Percentiles rank a stretch among this genome's conserved stretches.
These are phyloP conservation scores for Rubia yunnanensis DNA, from an alignment of 257 asterid species.

Conservation along the genomic window DNA sequence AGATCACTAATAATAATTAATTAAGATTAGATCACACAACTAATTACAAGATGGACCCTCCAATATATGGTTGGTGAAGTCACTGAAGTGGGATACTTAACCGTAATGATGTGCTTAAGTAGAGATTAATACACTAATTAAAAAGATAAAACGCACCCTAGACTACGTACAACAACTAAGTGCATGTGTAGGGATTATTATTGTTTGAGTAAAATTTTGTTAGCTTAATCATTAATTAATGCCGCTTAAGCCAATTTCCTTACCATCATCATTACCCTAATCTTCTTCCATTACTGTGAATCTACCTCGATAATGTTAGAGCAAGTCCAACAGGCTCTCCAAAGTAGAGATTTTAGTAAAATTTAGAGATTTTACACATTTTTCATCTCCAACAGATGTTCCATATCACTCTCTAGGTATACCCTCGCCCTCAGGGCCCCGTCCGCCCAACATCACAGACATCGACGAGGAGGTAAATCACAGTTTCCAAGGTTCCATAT, in stretches of 20 bases:
- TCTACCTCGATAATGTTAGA: constrained; percentile 5
- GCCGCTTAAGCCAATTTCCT: constrained; percentile 20
- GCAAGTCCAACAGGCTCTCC: too few species aligned
- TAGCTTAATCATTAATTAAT: neutral
- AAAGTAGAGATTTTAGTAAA: too few species aligned
- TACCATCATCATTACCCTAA: constrained; percentile 37
- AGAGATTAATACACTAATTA: constrained; percentile 1
- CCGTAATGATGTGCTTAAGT: constrained; percentile 28
- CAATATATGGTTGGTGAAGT: constrained; percentile 36
- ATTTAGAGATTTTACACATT: too few species aligned
- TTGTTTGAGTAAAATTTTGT: constrained; percentile 24
- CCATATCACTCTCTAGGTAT: too few species aligned
- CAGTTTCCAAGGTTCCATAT: too few species aligned
- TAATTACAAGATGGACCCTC: constrained; percentile 3
- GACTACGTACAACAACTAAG: neutral
- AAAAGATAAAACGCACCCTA: neutral
- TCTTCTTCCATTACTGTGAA: constrained; percentile 29
- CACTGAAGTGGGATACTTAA: constrained; percentile 46
- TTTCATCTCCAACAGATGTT: too few species aligned
- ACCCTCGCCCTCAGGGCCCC: too few species aligned
- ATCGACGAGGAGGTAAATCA: too few species aligned
- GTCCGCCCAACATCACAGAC: too few species aligned
- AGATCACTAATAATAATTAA: neutral
- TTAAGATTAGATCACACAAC: neutral
- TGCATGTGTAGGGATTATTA: neutral